Conservation (phyloP, 2,329 filamentous ascomycete species). For the Lanzia echinophila region DNA sequence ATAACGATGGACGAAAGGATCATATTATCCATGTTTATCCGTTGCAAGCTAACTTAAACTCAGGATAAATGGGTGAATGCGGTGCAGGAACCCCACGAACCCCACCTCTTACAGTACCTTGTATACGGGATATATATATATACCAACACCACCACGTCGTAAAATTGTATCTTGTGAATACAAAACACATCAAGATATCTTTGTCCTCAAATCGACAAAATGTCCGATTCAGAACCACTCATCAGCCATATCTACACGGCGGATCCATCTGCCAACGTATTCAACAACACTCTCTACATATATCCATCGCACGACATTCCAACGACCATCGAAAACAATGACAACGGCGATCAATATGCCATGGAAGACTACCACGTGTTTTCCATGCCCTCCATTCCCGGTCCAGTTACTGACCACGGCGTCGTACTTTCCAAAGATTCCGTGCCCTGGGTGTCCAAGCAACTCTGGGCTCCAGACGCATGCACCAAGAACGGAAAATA, state of each 20-base stretch:
- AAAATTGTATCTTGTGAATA: no score
- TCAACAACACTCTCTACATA: slow-evolving; percentile 68
- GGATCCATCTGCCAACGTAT: slow-evolving; percentile 75
- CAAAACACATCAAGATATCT: no score
- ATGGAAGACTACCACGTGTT: slow-evolving; percentile 82
- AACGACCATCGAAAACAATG: slow-evolving; percentile 68
- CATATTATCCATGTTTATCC: slow-evolving; percentile 8
- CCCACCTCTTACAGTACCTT: background rate
- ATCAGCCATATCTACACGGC: slow-evolving; percentile 73
- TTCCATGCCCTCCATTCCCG: slow-evolving; percentile 44
- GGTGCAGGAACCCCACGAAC: background rate
- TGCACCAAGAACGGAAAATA: slow-evolving; percentile 63
- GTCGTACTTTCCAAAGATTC: slow-evolving; percentile 58
- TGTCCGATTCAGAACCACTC: slow-evolving; percentile 41
- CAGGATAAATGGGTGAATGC: slow-evolving; percentile 8
- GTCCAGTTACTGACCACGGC: slow-evolving; percentile 62
- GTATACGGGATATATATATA: background rate
- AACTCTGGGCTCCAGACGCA: slow-evolving; percentile 76
- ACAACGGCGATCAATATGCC: slow-evolving; percentile 81
- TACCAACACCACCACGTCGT: no score
- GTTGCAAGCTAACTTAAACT: background rate
- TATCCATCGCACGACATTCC: slow-evolving; percentile 78
- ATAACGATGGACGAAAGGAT: slow-evolving; percentile 1
- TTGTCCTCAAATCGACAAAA: background rate
- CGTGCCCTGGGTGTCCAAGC: slow-evolving; percentile 70